A percentile compares a stretch with the other conserved stretches of the same genome.
These are phyloP conservation scores for Calonectria naviculata DNA, from an alignment of 2,329 filamentous ascomycete species.

Conservation along the genomic window DNA sequence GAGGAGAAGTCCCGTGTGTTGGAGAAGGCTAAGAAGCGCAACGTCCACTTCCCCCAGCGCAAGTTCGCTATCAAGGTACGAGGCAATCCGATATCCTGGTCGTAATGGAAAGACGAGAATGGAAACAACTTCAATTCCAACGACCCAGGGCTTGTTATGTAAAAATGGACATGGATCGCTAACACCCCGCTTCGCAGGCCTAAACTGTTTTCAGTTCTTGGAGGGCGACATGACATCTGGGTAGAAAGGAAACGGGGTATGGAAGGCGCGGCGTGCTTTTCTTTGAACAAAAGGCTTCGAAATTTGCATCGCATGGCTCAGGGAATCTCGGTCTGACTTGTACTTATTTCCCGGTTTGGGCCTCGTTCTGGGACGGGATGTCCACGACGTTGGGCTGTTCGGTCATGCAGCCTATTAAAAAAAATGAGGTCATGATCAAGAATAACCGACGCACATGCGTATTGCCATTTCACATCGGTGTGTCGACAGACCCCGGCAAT, in stretches of 20 bases:
- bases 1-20: constrained; percentile 87
- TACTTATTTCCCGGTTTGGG: constrained; percentile 51
- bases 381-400: constrained; percentile 44
- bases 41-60: constrained; percentile 96
- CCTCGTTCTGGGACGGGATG: constrained; percentile 50
- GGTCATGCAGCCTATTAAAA: constrained; percentile 46
- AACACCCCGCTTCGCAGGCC: constrained; percentile 37
- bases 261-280: constrained; percentile 52
- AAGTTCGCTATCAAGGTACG: constrained; percentile 98
- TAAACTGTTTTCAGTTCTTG: constrained; percentile 42
- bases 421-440: constrained; percentile 53
- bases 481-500: not conserved
- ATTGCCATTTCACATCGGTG: not conserved
- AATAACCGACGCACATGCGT: constrained; percentile 18
- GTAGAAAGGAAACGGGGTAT: constrained; percentile 48
- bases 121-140: not conserved
- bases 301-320: constrained; percentile 54
- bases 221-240: constrained; percentile 44
- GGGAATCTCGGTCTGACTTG: constrained; percentile 52
- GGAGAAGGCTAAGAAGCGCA: constrained; percentile 97
- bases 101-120: not conserved
- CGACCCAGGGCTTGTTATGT: not conserved
- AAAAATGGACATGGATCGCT: constrained; percentile 16
- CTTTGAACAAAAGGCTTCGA: constrained; percentile 46
- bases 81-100: not conserved